A percentile compares a stretch with the other conserved stretches of the same genome.
Evolutionary conservation across 345 rosid species (phyloP).

Genomic region (Linum usitatissimum): DNA sequence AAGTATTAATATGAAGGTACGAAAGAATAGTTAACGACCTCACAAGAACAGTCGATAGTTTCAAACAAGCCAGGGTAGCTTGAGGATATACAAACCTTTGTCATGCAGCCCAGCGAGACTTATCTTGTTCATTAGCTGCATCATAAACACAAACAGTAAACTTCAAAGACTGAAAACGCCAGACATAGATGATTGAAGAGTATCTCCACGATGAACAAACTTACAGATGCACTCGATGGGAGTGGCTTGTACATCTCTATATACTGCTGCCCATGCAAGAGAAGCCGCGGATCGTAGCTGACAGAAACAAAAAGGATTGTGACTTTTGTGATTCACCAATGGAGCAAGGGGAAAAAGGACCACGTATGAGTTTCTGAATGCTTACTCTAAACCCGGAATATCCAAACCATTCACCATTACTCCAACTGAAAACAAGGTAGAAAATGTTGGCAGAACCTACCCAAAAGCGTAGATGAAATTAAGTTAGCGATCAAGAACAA

Average conservation of each 20-base stretch:
- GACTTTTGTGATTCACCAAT: background rate
- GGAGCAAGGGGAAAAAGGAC: background rate
- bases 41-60: background rate
- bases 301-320: conserved; percentile 11
- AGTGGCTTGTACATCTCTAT: conserved; percentile 70
- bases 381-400: conserved; percentile 64
- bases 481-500: background rate
- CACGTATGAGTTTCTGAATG: background rate
- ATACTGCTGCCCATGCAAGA: conserved; percentile 86
- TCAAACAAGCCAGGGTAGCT: background rate
- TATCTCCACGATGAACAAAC: conserved; percentile 12
- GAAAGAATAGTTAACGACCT: background rate
- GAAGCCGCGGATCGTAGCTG: conserved; percentile 62
- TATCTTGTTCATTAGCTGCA: conserved; percentile 58
- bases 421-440: conserved; percentile 38
- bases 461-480: background rate
- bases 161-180: background rate
- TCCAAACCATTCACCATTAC: conserved; percentile 14
- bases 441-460: conserved; percentile 86
- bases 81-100: conserved; percentile 46
- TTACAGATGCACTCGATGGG: conserved; percentile 63
- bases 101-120: conserved; percentile 80
- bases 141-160: conserved; percentile 7
- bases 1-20: conserved; percentile 6
- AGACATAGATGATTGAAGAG: background rate